Evolutionary conservation across 371 early-diverging fungal species (phyloP).

Genomic region (Rhizopus sp.): DNA sequence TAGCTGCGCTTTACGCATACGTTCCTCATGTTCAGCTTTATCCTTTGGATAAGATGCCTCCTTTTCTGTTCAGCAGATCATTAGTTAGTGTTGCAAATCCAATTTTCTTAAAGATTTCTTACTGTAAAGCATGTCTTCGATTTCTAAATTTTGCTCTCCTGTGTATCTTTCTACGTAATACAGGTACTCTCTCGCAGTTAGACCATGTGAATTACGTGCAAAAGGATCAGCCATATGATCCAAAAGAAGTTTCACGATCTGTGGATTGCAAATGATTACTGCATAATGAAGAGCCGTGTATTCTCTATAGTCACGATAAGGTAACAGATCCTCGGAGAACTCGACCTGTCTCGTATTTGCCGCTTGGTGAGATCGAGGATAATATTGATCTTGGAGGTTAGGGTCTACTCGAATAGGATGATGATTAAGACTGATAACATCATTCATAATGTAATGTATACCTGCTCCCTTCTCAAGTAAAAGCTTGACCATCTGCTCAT

Average conservation of each 20-base stretch:
- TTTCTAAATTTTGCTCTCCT: constrained; percentile 45
- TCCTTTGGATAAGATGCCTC: constrained; percentile 39
- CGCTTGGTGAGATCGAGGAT: constrained; percentile 50
- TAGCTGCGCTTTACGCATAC: constrained; percentile 37
- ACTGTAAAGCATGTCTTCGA: constrained; percentile 41
- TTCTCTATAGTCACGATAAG: constrained; percentile 52
- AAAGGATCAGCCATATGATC: constrained; percentile 64
- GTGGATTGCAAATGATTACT: constrained; percentile 59
- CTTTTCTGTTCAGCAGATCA: constrained; percentile 25
- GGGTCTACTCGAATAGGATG: constrained; percentile 32
- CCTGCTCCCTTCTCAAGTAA: constrained; percentile 52
- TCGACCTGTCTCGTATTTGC: constrained; percentile 46
- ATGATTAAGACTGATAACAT: background rate
- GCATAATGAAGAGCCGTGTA: constrained; percentile 70
- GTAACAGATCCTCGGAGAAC: constrained; percentile 47
- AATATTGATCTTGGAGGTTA: constrained; percentile 48
- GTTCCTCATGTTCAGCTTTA: constrained; percentile 48
- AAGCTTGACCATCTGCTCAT: constrained; percentile 44
- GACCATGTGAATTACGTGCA: constrained; percentile 41
- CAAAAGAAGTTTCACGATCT: constrained; percentile 58
- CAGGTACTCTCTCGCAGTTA: constrained; percentile 50
- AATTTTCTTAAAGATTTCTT: background rate
- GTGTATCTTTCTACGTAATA: constrained; percentile 54
- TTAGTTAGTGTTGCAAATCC: constrained; percentile 3
- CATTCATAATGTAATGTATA: constrained; percentile 3